These are phyloP conservation scores for Globisporangium cylindrosporum DNA, from an alignment of 352 stramenopile species.

Conservation along the genomic window DNA sequence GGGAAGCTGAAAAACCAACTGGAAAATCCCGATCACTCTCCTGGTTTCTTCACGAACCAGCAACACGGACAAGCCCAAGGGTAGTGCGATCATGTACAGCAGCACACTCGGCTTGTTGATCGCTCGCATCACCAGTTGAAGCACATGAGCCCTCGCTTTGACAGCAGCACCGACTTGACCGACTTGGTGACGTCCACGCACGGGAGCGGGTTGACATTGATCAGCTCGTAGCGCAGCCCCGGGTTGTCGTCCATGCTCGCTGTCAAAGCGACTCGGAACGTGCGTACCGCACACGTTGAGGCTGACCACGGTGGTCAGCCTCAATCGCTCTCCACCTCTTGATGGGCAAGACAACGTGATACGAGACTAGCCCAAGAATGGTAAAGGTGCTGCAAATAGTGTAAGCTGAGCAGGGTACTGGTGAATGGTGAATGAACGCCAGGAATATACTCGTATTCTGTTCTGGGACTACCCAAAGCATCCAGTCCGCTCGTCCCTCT, in stretches of 20 bases:
- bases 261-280: not conserved
- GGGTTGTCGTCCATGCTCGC: not conserved
- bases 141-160: not conserved
- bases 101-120: not conserved
- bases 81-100: conserved; percentile 1
- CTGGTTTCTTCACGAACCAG: not conserved
- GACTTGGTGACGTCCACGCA: not conserved
- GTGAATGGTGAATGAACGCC: not conserved
- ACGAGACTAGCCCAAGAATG: not conserved
- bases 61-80: not conserved
- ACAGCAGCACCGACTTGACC: conserved; percentile 7
- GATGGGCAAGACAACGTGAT: not conserved
- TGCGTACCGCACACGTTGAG: not conserved
- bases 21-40: not conserved
- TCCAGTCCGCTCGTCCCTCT: not conserved
- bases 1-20: not conserved
- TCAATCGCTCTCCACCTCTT: not conserved
- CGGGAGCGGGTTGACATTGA: not conserved
- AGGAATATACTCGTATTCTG: not conserved
- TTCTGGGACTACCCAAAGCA: not conserved
- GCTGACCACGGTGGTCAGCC: not conserved
- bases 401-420: not conserved
- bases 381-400: not conserved
- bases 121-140: not conserved
- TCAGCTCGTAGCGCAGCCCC: not conserved